Percentiles rank a stretch among this genome's conserved stretches.
Conservation (phyloP, 192 early-diverging fungal genomes). For the Backusella tarrabulga region DNA sequence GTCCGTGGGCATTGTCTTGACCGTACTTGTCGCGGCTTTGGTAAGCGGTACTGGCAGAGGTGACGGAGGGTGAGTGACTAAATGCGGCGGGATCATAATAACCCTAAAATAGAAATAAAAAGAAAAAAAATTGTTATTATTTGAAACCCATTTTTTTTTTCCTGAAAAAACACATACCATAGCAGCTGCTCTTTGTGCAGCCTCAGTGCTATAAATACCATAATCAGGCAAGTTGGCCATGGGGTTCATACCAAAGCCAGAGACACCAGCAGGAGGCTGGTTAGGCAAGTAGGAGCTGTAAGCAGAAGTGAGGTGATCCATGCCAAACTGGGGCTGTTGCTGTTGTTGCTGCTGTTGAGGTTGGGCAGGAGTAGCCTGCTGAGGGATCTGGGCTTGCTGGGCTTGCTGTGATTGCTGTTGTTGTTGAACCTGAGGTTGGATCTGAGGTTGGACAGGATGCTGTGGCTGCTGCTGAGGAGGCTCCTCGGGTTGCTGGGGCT, state of each 20-base stretch:
- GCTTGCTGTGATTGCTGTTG: background rate
- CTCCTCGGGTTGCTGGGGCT: background rate
- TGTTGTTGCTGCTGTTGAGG: constrained; percentile 24
- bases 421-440: background rate
- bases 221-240: constrained; percentile 51
- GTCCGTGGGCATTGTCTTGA: constrained; percentile 39
- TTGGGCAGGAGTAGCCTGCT: background rate
- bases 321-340: constrained; percentile 41
- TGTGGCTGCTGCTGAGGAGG: background rate
- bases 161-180: background rate
- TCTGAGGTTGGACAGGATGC: background rate
- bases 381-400: background rate
- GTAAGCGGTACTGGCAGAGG: constrained; percentile 46
- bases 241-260: constrained; percentile 54
- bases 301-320: constrained; percentile 43
- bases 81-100: constrained; percentile 53
- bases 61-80: constrained; percentile 56
- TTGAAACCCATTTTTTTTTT: background rate
- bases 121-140: background rate
- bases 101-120: constrained; percentile 20
- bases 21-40: constrained; percentile 48
- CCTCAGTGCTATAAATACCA: constrained; percentile 61
- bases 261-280: constrained; percentile 44
- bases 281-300: constrained; percentile 50
- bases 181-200: constrained; percentile 51